Evolutionary conservation across 2,329 filamentous ascomycete species (phyloP).

Genomic region (Colletotrichum liriopes): DNA sequence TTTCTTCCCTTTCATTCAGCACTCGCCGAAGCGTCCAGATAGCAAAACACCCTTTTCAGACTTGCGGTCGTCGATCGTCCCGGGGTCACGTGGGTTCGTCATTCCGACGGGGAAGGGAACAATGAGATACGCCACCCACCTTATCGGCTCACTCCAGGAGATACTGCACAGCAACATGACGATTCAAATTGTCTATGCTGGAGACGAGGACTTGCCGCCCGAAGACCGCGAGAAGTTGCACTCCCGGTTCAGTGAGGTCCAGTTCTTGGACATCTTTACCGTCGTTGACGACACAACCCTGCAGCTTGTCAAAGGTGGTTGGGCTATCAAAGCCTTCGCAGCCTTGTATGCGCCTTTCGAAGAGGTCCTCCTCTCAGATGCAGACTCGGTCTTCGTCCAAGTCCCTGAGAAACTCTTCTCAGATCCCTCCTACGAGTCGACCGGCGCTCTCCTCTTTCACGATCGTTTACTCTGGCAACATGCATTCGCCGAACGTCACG

Average conservation of each 20-base stretch:
- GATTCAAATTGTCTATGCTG: slow-evolving; percentile 56
- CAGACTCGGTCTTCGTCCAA: slow-evolving; percentile 58
- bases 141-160: slow-evolving; percentile 51
- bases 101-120: slow-evolving; percentile 52
- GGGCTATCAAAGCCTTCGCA: slow-evolving; percentile 60
- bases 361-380: slow-evolving; percentile 56
- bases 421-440: slow-evolving; percentile 50
- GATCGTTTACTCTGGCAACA: slow-evolving; percentile 57
- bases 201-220: slow-evolving; percentile 50
- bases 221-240: slow-evolving; percentile 47
- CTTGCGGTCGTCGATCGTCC: slow-evolving; percentile 39
- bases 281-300: slow-evolving; percentile 52
- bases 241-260: slow-evolving; percentile 46
- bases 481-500: slow-evolving; percentile 51
- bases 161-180: slow-evolving; percentile 50
- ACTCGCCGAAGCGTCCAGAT: not conserved
- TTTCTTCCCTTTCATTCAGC: slow-evolving; percentile 1
- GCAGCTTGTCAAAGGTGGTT: slow-evolving; percentile 51
- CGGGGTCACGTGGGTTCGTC: slow-evolving; percentile 51
- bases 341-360: slow-evolving; percentile 53
- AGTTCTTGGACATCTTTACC: slow-evolving; percentile 52
- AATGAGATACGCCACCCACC: slow-evolving; percentile 54
- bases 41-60: slow-evolving; percentile 43
- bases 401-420: slow-evolving; percentile 51
- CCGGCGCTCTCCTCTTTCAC: slow-evolving; percentile 57